Conservation (phyloP, 805 yeast genomes). For the Lipomyces japonicus region DNA sequence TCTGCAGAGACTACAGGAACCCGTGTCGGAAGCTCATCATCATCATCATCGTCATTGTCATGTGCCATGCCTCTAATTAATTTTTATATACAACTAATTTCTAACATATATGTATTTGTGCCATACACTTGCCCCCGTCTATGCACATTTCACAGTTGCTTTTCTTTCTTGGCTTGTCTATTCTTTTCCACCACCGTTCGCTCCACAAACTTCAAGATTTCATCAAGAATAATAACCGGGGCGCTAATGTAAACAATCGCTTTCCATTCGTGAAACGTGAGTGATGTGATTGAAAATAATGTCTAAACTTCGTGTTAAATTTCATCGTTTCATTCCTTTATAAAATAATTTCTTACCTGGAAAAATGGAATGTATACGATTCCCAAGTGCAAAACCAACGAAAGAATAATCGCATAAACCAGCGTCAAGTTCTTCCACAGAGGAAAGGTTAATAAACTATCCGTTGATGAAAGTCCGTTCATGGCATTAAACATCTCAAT, state of each 20-base stretch:
- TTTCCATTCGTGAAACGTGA: slow-evolving; percentile 39
- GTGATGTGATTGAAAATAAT: slow-evolving; percentile 39
- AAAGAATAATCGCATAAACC: slow-evolving; percentile 40
- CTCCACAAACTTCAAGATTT: slow-evolving; percentile 40
- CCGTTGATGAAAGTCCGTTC: slow-evolving; percentile 42
- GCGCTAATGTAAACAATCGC: slow-evolving; percentile 38
- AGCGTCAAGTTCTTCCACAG: slow-evolving; percentile 41
- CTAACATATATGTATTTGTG: too few species aligned
- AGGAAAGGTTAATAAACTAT: slow-evolving; percentile 41
- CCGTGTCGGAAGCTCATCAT: too few species aligned
- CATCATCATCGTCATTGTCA: too few species aligned
- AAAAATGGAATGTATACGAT: slow-evolving; percentile 41
- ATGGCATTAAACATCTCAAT: slow-evolving; percentile 45
- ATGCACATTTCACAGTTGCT: too few species aligned
- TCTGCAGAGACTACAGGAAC: too few species aligned
- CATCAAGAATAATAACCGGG: slow-evolving; percentile 42
- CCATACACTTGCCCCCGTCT: too few species aligned
- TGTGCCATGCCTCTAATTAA: too few species aligned
- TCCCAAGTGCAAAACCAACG: slow-evolving; percentile 37
- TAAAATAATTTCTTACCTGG: too few species aligned
- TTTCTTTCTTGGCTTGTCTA: too few species aligned
- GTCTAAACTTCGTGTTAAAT: too few species aligned
- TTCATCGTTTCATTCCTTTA: too few species aligned
- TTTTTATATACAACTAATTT: too few species aligned
- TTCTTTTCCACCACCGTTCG: slow-evolving; percentile 30